Percentiles rank a stretch among this genome's conserved stretches.
Evolutionary conservation across 306 rosid species (phyloP).

Genomic region (Rosa rugosa): DNA sequence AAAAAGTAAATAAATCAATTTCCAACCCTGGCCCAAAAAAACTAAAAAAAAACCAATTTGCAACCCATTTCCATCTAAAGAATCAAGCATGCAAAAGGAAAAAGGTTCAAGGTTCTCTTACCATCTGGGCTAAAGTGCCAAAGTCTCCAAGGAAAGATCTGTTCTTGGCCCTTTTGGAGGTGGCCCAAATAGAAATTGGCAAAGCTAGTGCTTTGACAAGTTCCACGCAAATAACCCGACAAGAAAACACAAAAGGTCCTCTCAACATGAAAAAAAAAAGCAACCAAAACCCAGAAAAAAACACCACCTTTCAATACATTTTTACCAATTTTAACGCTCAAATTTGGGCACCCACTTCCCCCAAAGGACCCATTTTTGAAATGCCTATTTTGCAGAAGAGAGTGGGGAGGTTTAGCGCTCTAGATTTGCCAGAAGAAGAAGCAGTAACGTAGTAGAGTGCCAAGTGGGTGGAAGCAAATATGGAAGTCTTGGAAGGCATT

Average conservation of each 20-base stretch:
- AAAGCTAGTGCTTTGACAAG: slow-evolving; percentile 2
- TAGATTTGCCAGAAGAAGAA: not conserved
- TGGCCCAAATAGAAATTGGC: slow-evolving; percentile 1
- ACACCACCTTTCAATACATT: not conserved
- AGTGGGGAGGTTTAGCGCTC: not conserved
- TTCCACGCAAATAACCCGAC: slow-evolving; percentile 16
- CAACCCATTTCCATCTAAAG: not conserved
- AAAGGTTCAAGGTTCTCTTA: not conserved
- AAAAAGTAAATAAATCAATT: not conserved
- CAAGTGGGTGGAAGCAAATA: slow-evolving; percentile 3
- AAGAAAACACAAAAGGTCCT: slow-evolving; percentile 22
- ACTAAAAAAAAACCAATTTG: not conserved
- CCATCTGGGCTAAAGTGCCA: slow-evolving; percentile 7
- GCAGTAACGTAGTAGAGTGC: slow-evolving; percentile 1
- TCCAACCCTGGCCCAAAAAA: not conserved
- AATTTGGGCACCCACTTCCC: not conserved
- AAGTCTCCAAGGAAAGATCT: not conserved
- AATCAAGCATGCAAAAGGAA: not conserved
- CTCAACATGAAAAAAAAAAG: slow-evolving; percentile 1
- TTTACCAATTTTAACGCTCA: not conserved
- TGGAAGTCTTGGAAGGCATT: not conserved
- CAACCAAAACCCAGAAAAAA: not conserved
- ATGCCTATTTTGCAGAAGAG: not conserved
- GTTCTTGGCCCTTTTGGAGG: not conserved
- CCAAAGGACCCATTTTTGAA: not conserved